These are phyloP conservation scores for Escallonia rubra DNA, from an alignment of 129 eudicot genomes.

Conservation along the genomic window DNA sequence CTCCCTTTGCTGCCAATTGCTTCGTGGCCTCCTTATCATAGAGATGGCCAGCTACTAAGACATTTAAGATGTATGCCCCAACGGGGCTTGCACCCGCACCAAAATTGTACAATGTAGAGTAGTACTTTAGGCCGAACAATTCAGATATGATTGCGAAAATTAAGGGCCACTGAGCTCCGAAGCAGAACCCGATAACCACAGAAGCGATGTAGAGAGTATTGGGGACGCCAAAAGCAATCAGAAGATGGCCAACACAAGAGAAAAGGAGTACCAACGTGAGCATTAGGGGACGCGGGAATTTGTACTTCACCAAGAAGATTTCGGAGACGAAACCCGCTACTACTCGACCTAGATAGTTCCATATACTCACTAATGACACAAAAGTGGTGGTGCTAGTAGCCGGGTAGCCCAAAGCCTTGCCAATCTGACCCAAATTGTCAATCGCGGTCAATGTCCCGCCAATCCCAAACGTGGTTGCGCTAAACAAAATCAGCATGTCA, in stretches of 20 bases:
- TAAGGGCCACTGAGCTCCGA: slow-evolving; percentile 90
- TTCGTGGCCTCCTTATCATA: slow-evolving; percentile 60
- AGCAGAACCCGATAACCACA: slow-evolving; percentile 70
- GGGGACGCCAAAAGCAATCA: slow-evolving; percentile 36
- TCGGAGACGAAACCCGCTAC: slow-evolving; percentile 61
- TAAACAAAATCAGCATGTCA: slow-evolving; percentile 69
- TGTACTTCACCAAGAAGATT: slow-evolving; percentile 51
- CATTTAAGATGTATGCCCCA: slow-evolving; percentile 56
- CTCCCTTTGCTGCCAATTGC: slow-evolving; percentile 50
- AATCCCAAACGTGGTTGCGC: slow-evolving; percentile 55
- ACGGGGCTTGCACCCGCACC: background rate
- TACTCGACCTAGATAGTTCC: slow-evolving; percentile 81
- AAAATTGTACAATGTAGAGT: slow-evolving; percentile 3
- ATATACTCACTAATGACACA: slow-evolving; percentile 71
- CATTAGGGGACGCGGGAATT: slow-evolving; percentile 81
- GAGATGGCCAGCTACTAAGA: slow-evolving; percentile 52
- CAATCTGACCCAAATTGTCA: slow-evolving; percentile 80
- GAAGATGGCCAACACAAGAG: slow-evolving; percentile 55
- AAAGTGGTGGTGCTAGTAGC: slow-evolving; percentile 53
- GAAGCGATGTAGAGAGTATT: slow-evolving; percentile 67
- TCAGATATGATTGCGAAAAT: slow-evolving; percentile 12
- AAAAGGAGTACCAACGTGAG: slow-evolving; percentile 55
- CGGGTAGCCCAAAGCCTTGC: slow-evolving; percentile 72
- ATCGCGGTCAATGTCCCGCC: slow-evolving; percentile 83
- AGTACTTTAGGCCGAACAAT: background rate